A percentile compares a stretch with the other conserved stretches of the same genome.
These are phyloP conservation scores for Zanthoxylum bungeanum DNA, from an alignment of 345 rosid genomes.

Conservation along the genomic window DNA sequence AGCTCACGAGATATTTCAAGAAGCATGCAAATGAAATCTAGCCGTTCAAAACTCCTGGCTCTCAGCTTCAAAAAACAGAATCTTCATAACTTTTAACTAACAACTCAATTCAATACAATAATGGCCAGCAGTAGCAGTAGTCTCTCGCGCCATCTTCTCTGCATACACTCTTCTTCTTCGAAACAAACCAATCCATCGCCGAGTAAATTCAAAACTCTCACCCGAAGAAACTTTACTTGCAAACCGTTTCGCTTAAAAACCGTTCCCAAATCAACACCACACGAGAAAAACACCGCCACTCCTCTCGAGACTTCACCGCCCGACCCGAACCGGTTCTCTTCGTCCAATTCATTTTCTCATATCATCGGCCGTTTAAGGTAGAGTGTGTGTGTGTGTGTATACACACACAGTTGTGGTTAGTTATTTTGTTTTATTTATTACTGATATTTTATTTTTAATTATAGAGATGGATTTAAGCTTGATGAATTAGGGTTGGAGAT, in stretches of 20 bases:
- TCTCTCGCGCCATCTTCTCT: conserved; percentile 28
- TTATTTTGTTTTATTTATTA: not conserved
- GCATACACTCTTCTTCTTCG: conserved; percentile 10
- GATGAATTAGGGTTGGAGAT: conserved; percentile 67
- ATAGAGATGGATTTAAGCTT: conserved; percentile 41
- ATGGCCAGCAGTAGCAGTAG: conserved; percentile 36
- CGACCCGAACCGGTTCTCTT: conserved; percentile 17
- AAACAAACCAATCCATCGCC: conserved; percentile 13
- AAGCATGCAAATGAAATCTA: not conserved
- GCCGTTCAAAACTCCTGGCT: conserved; percentile 7
- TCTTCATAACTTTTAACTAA: not conserved
- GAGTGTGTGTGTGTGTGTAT: too few species aligned
- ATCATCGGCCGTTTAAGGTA: conserved; percentile 31
- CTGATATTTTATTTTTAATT: not conserved
- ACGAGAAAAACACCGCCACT: conserved; percentile 19
- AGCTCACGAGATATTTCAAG: not conserved
- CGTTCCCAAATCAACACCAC: conserved; percentile 30
- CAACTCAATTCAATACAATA: conserved; percentile 1
- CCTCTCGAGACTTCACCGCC: conserved; percentile 31
- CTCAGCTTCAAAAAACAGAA: not conserved
- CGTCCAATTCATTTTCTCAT: conserved; percentile 17
- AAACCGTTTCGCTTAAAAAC: conserved; percentile 25
- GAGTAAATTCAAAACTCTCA: not conserved
- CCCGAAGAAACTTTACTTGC: conserved; percentile 14
- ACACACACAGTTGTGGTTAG: not conserved